phyloP scores from a whole-genome alignment of 1,139 yeast genomes.

The Scheffersomyces stambukii region DNA sequence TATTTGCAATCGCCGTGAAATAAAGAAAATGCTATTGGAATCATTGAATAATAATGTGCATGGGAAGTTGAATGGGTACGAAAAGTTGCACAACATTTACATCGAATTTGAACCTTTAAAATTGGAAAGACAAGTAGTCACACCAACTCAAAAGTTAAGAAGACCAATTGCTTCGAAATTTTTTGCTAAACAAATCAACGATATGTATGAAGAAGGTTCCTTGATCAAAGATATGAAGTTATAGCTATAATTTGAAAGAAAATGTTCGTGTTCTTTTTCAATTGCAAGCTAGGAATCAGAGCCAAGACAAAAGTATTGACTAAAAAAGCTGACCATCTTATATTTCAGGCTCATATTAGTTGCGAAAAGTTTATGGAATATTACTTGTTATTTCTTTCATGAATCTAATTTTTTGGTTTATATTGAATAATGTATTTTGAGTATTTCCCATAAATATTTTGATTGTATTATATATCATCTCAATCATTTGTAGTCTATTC shows the following conservation, averaged over 20 bases:
- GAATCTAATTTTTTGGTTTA: no score
- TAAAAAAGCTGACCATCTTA: background rate
- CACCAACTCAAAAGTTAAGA: slow-evolving; percentile 40
- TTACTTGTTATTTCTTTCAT: no score
- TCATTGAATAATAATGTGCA: slow-evolving; percentile 25
- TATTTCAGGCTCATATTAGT: no score
- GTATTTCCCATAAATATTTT: no score
- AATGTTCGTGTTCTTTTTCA: background rate
- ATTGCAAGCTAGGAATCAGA: background rate
- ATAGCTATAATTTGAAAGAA: no score
- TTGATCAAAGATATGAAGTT: slow-evolving; percentile 18
- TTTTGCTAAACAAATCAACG: slow-evolving; percentile 19
- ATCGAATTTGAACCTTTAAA: slow-evolving; percentile 38
- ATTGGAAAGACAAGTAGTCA: slow-evolving; percentile 33
- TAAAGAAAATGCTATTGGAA: slow-evolving; percentile 22
- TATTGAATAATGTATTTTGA: no score
- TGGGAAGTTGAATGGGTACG: slow-evolving; percentile 28
- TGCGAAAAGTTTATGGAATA: no score
- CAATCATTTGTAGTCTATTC: no score
- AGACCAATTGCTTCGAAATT: slow-evolving; percentile 34
- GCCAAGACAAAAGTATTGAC: background rate
- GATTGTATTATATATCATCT: no score
- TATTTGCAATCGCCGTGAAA: slow-evolving; percentile 20
- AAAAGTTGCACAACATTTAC: slow-evolving; percentile 32
- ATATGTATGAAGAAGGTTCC: slow-evolving; percentile 25